phyloP scores from a whole-genome alignment of 2,329 filamentous ascomycete species.

The Pyrenochaeta sp. region DNA sequence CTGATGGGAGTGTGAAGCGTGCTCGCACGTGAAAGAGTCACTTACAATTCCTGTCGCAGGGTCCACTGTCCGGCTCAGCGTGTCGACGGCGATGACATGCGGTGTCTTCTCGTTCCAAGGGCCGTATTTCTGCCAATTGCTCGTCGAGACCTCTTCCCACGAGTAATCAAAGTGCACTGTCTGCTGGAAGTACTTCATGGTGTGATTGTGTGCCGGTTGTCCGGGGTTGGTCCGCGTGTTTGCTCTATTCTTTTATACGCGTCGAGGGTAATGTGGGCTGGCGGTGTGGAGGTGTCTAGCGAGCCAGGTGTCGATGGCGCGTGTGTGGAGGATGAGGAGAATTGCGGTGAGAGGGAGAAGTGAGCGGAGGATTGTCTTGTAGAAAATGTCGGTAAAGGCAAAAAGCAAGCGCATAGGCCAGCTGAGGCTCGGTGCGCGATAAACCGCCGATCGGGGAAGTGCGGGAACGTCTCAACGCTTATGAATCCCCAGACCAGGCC shows the following conservation, averaged over 20 bases:
- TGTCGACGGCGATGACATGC: slow-evolving; percentile 96
- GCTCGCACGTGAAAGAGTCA: slow-evolving; percentile 28
- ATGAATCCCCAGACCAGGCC: slow-evolving; percentile 17
- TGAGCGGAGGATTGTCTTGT: slow-evolving; percentile 15
- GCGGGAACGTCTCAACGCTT: slow-evolving; percentile 20
- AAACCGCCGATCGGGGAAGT: slow-evolving; percentile 22
- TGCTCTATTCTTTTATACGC: neutral
- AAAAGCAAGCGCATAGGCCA: slow-evolving; percentile 21
- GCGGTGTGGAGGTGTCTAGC: slow-evolving; percentile 10
- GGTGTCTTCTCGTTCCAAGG: slow-evolving; percentile 99
- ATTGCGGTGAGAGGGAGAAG: slow-evolving; percentile 1
- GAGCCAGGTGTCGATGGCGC: slow-evolving; percentile 16
- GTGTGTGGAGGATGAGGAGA: slow-evolving; percentile 9
- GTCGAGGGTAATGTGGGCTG: neutral
- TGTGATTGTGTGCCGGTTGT: slow-evolving; percentile 24
- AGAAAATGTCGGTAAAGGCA: slow-evolving; percentile 25
- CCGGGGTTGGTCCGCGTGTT: neutral
- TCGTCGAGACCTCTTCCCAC: slow-evolving; percentile 96
- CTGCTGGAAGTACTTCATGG: slow-evolving; percentile 96
- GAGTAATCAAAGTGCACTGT: slow-evolving; percentile 93
- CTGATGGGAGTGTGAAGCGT: neutral
- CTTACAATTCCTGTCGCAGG: slow-evolving; percentile 71
- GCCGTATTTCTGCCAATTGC: slow-evolving; percentile 99
- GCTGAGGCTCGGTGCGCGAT: slow-evolving; percentile 17
- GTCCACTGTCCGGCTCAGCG: slow-evolving; percentile 76